Evolutionary conservation across 139 green algal genomes (phyloP).

Genomic region (Micractinium conductrix): DNA sequence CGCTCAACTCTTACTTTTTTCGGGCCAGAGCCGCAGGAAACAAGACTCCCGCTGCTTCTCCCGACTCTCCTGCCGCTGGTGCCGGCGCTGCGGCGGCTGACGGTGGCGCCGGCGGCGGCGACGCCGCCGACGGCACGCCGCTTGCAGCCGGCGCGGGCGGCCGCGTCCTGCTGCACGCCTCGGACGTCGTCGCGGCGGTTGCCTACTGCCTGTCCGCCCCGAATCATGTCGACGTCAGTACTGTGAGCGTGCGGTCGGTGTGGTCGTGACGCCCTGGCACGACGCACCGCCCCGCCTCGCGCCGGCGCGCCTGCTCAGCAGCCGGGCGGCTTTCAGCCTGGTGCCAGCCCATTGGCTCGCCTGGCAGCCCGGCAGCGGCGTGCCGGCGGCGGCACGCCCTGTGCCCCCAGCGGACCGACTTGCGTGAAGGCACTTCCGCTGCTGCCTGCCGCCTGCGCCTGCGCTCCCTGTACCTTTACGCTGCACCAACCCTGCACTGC

Average conservation of each 20-base stretch:
- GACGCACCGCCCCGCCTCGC: neutral
- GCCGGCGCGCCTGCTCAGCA: too few species aligned
- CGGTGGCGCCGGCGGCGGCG: neutral
- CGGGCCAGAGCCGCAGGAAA: constrained; percentile 26
- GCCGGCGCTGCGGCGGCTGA: neutral
- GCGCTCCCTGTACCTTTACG: too few species aligned
- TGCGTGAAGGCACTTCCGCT: too few species aligned
- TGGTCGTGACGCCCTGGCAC: too few species aligned
- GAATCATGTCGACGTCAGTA: constrained; percentile 78
- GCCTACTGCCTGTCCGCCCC: constrained; percentile 70
- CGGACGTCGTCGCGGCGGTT: constrained; percentile 71
- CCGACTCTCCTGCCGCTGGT: too few species aligned
- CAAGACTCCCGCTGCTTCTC: constrained; percentile 7
- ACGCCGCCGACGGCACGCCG: neutral
- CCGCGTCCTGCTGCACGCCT: constrained; percentile 49
- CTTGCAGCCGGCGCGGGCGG: neutral
- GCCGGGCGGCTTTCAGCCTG: too few species aligned
- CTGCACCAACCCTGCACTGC: too few species aligned
- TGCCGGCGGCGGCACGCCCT: too few species aligned
- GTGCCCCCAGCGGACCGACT: too few species aligned
- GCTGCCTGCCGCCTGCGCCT: too few species aligned
- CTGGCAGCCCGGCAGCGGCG: too few species aligned
- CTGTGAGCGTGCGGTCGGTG: constrained; percentile 74
- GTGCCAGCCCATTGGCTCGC: too few species aligned
- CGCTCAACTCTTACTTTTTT: constrained; percentile 78